Evolutionary conservation across 495 filamentous ascomycete genomes (phyloP), one percentile per base, ranked within the genome.

Genomic region (Neurospora sp.): DNA sequence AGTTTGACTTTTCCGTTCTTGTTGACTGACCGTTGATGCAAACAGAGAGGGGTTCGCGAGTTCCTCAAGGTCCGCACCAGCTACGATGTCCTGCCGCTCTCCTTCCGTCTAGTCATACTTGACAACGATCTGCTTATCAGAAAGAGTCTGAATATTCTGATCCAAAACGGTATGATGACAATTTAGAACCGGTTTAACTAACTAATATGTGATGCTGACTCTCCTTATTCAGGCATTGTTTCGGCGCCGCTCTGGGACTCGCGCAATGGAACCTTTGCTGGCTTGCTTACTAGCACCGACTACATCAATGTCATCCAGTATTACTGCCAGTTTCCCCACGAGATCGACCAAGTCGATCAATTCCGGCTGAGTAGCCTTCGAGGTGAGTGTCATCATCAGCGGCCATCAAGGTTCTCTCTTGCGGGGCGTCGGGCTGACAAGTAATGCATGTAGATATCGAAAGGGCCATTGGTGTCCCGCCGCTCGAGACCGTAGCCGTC

Each of bases 301-400:
- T 99, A 96, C 81, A 92, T 99, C 85, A 99, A 99, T 80, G 91
- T 99, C 71, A 96, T 99, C 70, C 96, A 98, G 82, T 99, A 98
- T 81, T 98, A 98, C 84, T 98, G 96, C 90, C 95, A 98, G 83
- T 97, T 95, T 77, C 96, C 96, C 18, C 93, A 95, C 61, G 91
- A 93, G 14, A 86, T 99, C 71, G 89, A 90, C 71, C 88, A 94
- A 78, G 91, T 98, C 78, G 96, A 98, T 78, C 91, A 97, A 78
- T 98, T 99, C 82, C 92, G 93, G 41, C 84, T 99, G 69, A 94
- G 93, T 84, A 97, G 93, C 78, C 89, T 99, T 69, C 87, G 94
- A 87, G 94, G 94, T 97, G 84, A 70, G 82, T 77, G 27, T 6
- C 14, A 16, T 65, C 12, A 65, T 65, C 53, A 65, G 6, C 2